phyloP scores from a whole-genome alignment of 257 asterid species.

The Datura wrightii region DNA sequence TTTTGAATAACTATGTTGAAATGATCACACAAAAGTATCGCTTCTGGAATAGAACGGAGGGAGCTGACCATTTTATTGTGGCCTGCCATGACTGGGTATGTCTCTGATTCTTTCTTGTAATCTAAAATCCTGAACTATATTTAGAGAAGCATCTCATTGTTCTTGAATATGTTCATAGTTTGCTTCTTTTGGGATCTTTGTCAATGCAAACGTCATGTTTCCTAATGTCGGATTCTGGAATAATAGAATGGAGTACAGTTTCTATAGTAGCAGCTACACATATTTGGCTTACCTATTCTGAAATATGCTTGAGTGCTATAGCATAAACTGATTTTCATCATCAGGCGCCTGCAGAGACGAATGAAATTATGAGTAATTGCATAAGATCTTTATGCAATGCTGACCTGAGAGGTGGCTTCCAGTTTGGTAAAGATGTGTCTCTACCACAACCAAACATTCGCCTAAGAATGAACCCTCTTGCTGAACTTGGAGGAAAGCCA shows the following conservation, averaged over 20 bases:
- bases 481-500: constrained; percentile 43
- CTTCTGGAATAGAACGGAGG: constrained; percentile 69
- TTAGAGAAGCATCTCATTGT: background rate
- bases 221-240: background rate
- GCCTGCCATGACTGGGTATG: constrained; percentile 77
- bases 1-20: constrained; percentile 45
- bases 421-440: constrained; percentile 52
- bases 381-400: constrained; percentile 60
- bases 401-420: constrained; percentile 47
- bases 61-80: constrained; percentile 67
- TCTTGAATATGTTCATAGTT: background rate
- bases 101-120: background rate
- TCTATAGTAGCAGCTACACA: background rate
- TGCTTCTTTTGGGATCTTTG: background rate
- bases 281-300: background rate
- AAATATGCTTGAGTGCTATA: background rate
- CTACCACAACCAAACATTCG: constrained; percentile 48
- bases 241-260: background rate
- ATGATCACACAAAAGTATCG: constrained; percentile 42
- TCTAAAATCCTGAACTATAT: background rate
- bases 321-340: background rate
- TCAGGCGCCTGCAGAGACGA: constrained; percentile 53
- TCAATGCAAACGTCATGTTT: background rate
- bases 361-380: constrained; percentile 43
- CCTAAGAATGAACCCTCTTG: constrained; percentile 41